phyloP scores from a whole-genome alignment of 148 eudicot genomes.

The Spergularia marina region DNA sequence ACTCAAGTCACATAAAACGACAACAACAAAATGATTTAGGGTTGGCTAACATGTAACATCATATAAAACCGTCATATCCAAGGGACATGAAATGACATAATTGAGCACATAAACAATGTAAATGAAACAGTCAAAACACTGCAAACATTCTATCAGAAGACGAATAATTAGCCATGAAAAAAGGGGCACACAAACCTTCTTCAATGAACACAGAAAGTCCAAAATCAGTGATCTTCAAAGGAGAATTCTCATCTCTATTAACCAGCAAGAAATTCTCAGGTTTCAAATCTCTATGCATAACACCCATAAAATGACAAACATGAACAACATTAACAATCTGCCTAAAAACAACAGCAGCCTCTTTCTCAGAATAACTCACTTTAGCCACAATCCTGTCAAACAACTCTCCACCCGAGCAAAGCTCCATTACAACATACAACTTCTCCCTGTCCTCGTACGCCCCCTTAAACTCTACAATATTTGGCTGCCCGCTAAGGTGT shows the following conservation, averaged over 20 bases:
- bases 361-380: conserved; percentile 68
- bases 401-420: conserved; percentile 80
- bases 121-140: neutral
- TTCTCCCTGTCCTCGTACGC: conserved; percentile 59
- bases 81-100: no score
- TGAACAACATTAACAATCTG: conserved; percentile 92
- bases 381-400: conserved; percentile 66
- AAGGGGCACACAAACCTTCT: conserved; percentile 42
- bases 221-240: conserved; percentile 83
- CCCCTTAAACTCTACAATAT: conserved; percentile 80
- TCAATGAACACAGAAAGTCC: conserved; percentile 91
- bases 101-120: no score
- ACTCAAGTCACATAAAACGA: no score
- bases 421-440: conserved; percentile 77
- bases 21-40: no score
- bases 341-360: conserved; percentile 72
- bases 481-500: conserved; percentile 79
- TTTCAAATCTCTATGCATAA: conserved; percentile 88
- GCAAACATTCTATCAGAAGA: neutral
- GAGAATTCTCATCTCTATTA: conserved; percentile 40
- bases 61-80: no score
- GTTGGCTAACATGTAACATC: no score
- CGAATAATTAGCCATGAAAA: neutral
- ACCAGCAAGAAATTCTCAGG: conserved; percentile 90
- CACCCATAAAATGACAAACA: conserved; percentile 97